These are phyloP conservation scores for Blastobotrys indianensis DNA, from an alignment of 1,139 yeast species.

Conservation along the genomic window DNA sequence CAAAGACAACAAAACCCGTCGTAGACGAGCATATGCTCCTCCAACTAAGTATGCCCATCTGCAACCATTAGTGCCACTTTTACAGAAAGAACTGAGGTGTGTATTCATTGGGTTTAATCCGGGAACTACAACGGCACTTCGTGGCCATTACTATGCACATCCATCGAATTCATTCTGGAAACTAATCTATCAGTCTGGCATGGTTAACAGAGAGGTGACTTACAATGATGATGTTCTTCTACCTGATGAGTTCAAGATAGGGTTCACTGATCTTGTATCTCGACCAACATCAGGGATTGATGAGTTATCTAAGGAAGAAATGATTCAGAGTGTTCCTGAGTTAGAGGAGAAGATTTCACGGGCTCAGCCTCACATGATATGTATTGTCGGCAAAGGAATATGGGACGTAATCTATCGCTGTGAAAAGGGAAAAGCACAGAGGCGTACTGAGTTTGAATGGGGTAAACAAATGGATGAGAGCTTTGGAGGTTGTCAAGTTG, in stretches of 20 bases:
- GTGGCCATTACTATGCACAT: constrained; percentile 74
- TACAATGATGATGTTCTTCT: constrained; percentile 41
- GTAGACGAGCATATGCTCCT: constrained; percentile 16
- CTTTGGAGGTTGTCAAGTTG: constrained; percentile 24
- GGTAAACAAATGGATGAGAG: constrained; percentile 41
- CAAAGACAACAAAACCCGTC: constrained; percentile 5
- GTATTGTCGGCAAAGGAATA: constrained; percentile 72
- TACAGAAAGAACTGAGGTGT: constrained; percentile 34
- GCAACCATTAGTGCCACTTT: constrained; percentile 35
- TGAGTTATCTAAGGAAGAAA: constrained; percentile 50
- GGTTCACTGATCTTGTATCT: constrained; percentile 66
- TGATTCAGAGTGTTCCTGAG: constrained; percentile 50
- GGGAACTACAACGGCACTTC: constrained; percentile 55
- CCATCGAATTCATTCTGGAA: constrained; percentile 67
- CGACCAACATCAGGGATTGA: constrained; percentile 59
- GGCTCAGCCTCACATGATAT: constrained; percentile 41
- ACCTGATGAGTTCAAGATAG: constrained; percentile 46
- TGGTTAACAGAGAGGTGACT: constrained; percentile 36
- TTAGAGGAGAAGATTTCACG: constrained; percentile 43
- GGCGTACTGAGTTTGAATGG: constrained; percentile 39
- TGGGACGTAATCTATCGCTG: constrained; percentile 55
- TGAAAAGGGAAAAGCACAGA: constrained; percentile 26
- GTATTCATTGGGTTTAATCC: constrained; percentile 75
- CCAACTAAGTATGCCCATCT: constrained; percentile 28
- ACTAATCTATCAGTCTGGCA: constrained; percentile 48